Conservation (phyloP, 176 grass and related monocot genomes). For the Rhynchospora pubera region DNA sequence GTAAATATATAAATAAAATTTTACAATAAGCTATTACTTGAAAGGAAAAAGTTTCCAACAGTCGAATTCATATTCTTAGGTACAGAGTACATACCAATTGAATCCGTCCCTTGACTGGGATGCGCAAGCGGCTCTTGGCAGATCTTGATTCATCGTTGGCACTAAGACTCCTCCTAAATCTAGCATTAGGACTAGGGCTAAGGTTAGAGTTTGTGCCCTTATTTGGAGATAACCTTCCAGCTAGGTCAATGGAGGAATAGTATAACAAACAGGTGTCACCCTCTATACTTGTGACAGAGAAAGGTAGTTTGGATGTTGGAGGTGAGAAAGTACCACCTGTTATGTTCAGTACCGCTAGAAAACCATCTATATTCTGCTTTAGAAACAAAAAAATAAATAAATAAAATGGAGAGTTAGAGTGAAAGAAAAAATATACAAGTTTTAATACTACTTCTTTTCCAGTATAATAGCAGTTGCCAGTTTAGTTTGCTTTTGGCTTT, state of each 20-base stretch:
- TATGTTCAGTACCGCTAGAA: constrained; percentile 76
- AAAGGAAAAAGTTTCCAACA: neutral
- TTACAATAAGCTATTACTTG: constrained; percentile 9
- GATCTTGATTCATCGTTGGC: constrained; percentile 59
- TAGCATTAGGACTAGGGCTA: constrained; percentile 29
- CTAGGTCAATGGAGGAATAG: constrained; percentile 83
- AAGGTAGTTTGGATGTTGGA: constrained; percentile 79
- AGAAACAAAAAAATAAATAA: neutral
- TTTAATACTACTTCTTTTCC: neutral
- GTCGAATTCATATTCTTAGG: neutral
- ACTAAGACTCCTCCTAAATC: constrained; percentile 40
- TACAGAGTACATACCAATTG: constrained; percentile 55
- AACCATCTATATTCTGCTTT: constrained; percentile 85
- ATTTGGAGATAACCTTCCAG: constrained; percentile 40
- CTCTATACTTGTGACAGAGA: constrained; percentile 78
- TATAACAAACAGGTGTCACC: constrained; percentile 78
- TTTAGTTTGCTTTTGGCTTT: neutral
- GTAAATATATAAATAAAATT: constrained; percentile 9
- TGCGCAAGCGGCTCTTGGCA: constrained; percentile 59
- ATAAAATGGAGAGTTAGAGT: neutral
- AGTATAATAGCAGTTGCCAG: neutral
- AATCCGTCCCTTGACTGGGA: constrained; percentile 85
- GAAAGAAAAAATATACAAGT: neutral
- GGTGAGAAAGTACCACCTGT: constrained; percentile 85
- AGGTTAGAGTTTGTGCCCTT: constrained; percentile 46